A percentile compares a stretch with the other conserved stretches of the same genome.
Evolutionary conservation across 495 filamentous ascomycete species (phyloP).

Genomic region (Neurospora cerealis): DNA sequence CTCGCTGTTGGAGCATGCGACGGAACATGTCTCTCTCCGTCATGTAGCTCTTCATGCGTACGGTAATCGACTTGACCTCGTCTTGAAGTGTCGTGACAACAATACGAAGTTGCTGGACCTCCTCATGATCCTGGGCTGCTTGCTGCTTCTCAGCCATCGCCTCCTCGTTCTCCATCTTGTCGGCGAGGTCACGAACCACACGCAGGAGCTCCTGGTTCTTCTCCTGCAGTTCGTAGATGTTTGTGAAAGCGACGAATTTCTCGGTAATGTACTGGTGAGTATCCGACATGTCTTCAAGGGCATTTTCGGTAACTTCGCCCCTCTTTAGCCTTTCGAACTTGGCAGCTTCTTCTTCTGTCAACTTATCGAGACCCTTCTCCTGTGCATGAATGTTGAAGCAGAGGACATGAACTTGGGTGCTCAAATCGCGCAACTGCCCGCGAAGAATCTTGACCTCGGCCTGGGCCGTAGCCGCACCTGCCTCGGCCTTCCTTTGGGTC

Average conservation of each 20-base stretch:
- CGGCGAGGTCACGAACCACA: constrained; percentile 71
- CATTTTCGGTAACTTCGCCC: constrained; percentile 50
- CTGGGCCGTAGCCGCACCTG: constrained; percentile 55
- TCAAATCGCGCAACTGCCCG: constrained; percentile 82
- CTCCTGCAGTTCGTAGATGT: constrained; percentile 74
- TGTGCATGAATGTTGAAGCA: constrained; percentile 69
- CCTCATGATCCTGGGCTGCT: constrained; percentile 60
- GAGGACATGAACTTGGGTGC: constrained; percentile 79
- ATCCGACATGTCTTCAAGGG: constrained; percentile 60
- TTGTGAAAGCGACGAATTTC: constrained; percentile 71
- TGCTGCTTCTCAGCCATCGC: constrained; percentile 58
- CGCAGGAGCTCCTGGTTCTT: constrained; percentile 78
- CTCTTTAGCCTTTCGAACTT: constrained; percentile 65
- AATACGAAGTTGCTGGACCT: constrained; percentile 58
- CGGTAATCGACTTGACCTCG: constrained; percentile 67
- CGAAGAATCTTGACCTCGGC: constrained; percentile 72
- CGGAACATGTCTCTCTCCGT: constrained; percentile 96
- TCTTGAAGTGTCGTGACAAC: constrained; percentile 51
- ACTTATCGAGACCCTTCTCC: constrained; percentile 66
- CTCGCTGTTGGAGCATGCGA: constrained; percentile 72
- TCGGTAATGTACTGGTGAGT: constrained; percentile 82
- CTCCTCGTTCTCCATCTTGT: constrained; percentile 86
- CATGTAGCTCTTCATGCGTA: constrained; percentile 81
- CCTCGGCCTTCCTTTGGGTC: constrained; percentile 61
- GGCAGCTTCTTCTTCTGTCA: constrained; percentile 52